Evolutionary conservation across 768 basidiomycete genomes (phyloP).

Genomic region (Naganishia friedmannii): DNA sequence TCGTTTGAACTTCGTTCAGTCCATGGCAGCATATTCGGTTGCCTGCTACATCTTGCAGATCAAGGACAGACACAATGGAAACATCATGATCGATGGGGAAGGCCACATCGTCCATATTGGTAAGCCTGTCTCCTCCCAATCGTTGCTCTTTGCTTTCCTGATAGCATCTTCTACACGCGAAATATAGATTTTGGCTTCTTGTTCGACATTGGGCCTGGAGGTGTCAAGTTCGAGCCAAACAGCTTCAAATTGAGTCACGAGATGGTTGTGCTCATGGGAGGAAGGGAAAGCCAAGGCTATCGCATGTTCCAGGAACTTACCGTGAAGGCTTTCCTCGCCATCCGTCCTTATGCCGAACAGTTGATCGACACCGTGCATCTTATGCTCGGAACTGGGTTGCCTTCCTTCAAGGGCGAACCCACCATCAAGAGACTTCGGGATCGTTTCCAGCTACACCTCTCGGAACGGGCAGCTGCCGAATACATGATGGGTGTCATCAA

Average conservation of each 20-base stretch:
- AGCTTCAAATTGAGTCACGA: constrained; percentile 99
- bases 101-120: constrained; percentile 96
- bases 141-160: neutral
- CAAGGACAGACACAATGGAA: constrained; percentile 98
- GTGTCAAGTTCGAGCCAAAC: constrained; percentile 96
- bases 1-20: constrained; percentile 92
- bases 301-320: constrained; percentile 88
- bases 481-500: constrained; percentile 84
- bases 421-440: constrained; percentile 85
- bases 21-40: constrained; percentile 98
- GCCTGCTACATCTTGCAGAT: constrained; percentile 97
- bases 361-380: constrained; percentile 81
- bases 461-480: constrained; percentile 87
- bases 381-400: constrained; percentile 92
- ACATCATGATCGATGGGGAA: constrained; percentile 98
- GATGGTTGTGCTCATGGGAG: constrained; percentile 98
- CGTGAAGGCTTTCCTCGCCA: constrained; percentile 92
- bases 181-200: constrained; percentile 36
- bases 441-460: constrained; percentile 75
- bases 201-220: constrained; percentile 66
- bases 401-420: constrained; percentile 92
- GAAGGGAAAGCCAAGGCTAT: constrained; percentile 88
- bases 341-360: constrained; percentile 89
- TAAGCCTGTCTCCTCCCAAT: constrained; percentile 44
- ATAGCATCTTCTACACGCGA: constrained; percentile 32